Base-by-base conservation (phyloP, 1,284 basidiomycete species). In the Gomphus sp. region DNA sequence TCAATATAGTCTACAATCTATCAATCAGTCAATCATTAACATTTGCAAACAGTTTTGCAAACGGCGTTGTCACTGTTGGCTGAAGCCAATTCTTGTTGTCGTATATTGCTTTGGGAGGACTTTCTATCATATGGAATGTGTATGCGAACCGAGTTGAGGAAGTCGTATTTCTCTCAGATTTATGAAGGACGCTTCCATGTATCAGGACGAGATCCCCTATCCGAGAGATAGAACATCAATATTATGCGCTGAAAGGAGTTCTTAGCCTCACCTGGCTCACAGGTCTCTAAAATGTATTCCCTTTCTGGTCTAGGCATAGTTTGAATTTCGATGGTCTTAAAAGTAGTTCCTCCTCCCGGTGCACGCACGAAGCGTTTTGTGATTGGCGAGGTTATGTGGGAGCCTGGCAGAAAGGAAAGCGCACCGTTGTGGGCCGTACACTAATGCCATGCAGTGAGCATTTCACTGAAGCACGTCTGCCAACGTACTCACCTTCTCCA, bases 111-210 rank as follows among this genome's bases (percentile, higher is more conserved):
- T 81, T 69, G 0, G 84, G 81, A 8, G 81, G 73, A 0, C 82
- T 81, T 57, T 91, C 89, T 50, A 91, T 84, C 87, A 90, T 94
- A 68, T 97, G 94, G 73, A 97, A 97, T 1, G 93, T 96, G 69
- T 96, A 97, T 41, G 93, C 93, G 66, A 90, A 91, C 18, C 94
- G 81, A 2, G 91, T 93, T 66, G 76, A 76, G 59, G 70, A 74
- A 68, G 78, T 87, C 14, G 76, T 86, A 67, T 91, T 97, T 53
- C 82, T 80, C 68, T 91, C 89, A 0, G 90, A 93, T 71, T 89
- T 91, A 75, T 98, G 94, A 64, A 96, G 73, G 1, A 94, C 90
- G 51, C 80, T 84, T 0, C 94, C 94, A 66, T 97, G 93, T 48
- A 97, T 97, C 28, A 97, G 72, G 0, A 97, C 91, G 7, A 96